Evolutionary conservation across 495 filamentous ascomycete species (phyloP).

Genomic region (Penicillium longicatenatum): DNA sequence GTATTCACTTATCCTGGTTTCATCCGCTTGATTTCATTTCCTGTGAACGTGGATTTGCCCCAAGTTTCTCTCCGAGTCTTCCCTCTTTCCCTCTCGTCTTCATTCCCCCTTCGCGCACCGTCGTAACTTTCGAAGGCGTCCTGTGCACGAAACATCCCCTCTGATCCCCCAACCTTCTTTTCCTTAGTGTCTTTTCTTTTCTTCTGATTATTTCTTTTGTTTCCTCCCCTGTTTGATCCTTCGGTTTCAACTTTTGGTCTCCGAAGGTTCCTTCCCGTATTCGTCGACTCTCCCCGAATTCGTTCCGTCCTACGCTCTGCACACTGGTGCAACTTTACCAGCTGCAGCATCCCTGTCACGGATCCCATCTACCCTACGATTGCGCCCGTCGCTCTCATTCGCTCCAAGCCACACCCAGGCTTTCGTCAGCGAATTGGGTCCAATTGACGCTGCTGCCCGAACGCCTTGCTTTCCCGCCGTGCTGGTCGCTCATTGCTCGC

Average conservation of each 20-base stretch:
- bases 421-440: constrained; percentile 35
- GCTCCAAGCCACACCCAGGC: constrained; percentile 35
- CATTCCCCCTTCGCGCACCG: not conserved
- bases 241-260: not conserved
- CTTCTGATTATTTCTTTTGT: constrained; percentile 2
- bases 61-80: not conserved
- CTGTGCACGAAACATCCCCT: constrained; percentile 8
- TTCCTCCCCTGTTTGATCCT: not conserved
- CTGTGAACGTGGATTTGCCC: not conserved
- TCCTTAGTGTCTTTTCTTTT: constrained; percentile 7
- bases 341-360: constrained; percentile 46
- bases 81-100: not conserved
- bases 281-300: constrained; percentile 15
- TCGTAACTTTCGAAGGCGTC: not conserved
- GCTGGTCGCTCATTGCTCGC: constrained; percentile 30
- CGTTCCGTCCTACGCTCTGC: constrained; percentile 21
- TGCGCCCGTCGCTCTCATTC: constrained; percentile 30
- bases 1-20: not conserved
- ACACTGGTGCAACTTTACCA: constrained; percentile 30
- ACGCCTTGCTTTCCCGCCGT: constrained; percentile 41
- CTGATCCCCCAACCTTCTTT: constrained; percentile 1
- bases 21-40: not conserved
- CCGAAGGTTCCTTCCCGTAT: not conserved
- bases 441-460: constrained; percentile 44
- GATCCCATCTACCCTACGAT: constrained; percentile 34